Evolutionary conservation across 805 yeast genomes (phyloP).

Genomic region (Kurtzmaniella fragi): DNA sequence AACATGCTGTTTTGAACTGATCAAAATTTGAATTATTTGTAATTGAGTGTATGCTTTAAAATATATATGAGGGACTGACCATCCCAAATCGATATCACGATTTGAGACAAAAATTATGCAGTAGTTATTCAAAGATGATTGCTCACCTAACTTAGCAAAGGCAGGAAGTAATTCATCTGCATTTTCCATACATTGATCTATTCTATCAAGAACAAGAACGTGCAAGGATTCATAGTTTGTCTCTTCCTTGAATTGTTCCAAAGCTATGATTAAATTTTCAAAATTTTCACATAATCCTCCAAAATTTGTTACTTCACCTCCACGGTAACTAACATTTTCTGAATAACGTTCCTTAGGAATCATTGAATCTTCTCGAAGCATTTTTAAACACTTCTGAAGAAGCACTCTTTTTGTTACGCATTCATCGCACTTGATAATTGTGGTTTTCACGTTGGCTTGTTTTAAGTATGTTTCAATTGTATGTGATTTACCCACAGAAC

Average conservation of each 20-base stretch:
- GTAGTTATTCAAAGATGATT: conserved; percentile 25
- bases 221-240: conserved; percentile 28
- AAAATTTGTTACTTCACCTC: conserved; percentile 18
- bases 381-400: conserved; percentile 36
- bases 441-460: conserved; percentile 14
- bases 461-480: conserved; percentile 28
- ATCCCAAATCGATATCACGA: conserved; percentile 31
- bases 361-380: conserved; percentile 33
- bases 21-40: conserved; percentile 33
- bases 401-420: conserved; percentile 36
- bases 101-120: conserved; percentile 37
- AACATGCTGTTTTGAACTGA: conserved; percentile 11
- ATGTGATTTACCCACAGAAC: conserved; percentile 45
- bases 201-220: conserved; percentile 42
- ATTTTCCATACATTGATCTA: conserved; percentile 43
- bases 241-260: conserved; percentile 33
- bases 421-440: conserved; percentile 41
- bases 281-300: conserved; percentile 37
- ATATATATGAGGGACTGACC: conserved; percentile 35
- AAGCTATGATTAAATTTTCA: conserved; percentile 32
- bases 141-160: conserved; percentile 41
- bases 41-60: conserved; percentile 34
- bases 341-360: conserved; percentile 14
- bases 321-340: conserved; percentile 19
- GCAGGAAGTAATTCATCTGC: conserved; percentile 36